These are phyloP conservation scores for Starmerella powellii DNA, from an alignment of 805 yeast genomes.

Conservation along the genomic window DNA sequence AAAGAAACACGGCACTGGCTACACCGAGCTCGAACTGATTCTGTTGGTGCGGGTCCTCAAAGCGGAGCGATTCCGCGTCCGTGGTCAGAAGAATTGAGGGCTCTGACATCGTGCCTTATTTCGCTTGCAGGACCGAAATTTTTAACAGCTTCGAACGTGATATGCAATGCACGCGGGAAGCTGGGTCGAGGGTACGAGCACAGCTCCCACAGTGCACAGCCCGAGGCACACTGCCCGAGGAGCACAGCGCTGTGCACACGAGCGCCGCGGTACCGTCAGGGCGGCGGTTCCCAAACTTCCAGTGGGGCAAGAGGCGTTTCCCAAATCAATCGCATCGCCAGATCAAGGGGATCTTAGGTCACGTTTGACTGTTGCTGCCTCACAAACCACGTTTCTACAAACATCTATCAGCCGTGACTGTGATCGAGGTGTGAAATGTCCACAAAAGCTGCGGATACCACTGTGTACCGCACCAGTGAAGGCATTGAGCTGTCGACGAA, in stretches of 20 bases:
- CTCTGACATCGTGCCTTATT: slow-evolving; percentile 10
- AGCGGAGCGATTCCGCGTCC: slow-evolving; percentile 17
- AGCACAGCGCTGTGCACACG: too few relatives aligned
- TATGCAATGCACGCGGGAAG: neutral
- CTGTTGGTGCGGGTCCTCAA: slow-evolving; percentile 49
- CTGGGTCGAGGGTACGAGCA: too few relatives aligned
- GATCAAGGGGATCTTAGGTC: too few relatives aligned
- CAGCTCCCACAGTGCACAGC: too few relatives aligned
- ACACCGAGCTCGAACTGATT: slow-evolving; percentile 86
- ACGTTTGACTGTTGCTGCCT: too few relatives aligned
- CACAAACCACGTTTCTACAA: too few relatives aligned
- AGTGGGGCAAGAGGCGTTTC: too few relatives aligned
- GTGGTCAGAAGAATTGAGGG: slow-evolving; percentile 12
- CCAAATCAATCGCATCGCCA: too few relatives aligned
- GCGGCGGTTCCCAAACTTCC: neutral
- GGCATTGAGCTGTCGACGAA: slow-evolving; percentile 46
- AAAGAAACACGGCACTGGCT: slow-evolving; percentile 75
- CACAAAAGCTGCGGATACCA: neutral
- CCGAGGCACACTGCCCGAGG: too few relatives aligned
- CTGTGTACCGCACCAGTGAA: slow-evolving; percentile 28
- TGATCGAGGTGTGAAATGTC: neutral
- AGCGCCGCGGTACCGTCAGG: neutral
- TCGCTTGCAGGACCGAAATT: neutral
- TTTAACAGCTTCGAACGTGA: neutral
- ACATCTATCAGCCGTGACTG: too few relatives aligned